Base-by-base conservation (phyloP, 352 stramenopile species). In the Elongisporangium anandrum region DNA sequence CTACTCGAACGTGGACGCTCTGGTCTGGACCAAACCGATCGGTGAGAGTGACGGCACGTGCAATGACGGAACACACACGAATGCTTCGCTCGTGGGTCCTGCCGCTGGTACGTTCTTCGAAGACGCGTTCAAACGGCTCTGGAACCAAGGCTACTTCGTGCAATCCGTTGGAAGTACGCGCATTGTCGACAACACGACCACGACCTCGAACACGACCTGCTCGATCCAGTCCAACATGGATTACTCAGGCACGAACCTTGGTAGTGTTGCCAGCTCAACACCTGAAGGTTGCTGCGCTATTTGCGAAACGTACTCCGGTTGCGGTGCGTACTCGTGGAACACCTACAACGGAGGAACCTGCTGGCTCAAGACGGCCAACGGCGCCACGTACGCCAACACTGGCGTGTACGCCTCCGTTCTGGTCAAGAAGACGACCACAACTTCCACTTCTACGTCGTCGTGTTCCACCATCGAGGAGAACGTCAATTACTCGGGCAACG, bases 141-240 rank as follows among this genome's bases (percentile, higher is more conserved):
- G 75, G 79, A 69, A 90, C 63, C 66, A 83, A 10, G 75, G 79
- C 26, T 61, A 70, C 15, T 78, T 79, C 52, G 73, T 81, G 3
- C 59, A 73, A 22, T 56, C 66, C 38, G 64, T 68, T 16, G 61
- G 64, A 23, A 69, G 59, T 38, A 45, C 61, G 17, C 39, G 51
- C n/a, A 66, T 70, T 50, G 29, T 41, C 5, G 29, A 41, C 12
- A 60, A 60, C 45, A 19, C 57, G 3, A 64, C 55, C 24, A 45
- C 57, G 10, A 19, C 48, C 5, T 41, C 65, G 5, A 54, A 51
- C 12, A 65, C 61, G n/a, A 65, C 65, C 1, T 72, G 64, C 51
- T 64, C 65, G 3, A 69, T 79, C 16, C 47, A 67, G 2, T 15
- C 56, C 19, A 57, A 57, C 50, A 50, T 66, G 34, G 70, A 75